Base-by-base conservation (phyloP, 352 stramenopile species). In the Pythium oligandrum region DNA sequence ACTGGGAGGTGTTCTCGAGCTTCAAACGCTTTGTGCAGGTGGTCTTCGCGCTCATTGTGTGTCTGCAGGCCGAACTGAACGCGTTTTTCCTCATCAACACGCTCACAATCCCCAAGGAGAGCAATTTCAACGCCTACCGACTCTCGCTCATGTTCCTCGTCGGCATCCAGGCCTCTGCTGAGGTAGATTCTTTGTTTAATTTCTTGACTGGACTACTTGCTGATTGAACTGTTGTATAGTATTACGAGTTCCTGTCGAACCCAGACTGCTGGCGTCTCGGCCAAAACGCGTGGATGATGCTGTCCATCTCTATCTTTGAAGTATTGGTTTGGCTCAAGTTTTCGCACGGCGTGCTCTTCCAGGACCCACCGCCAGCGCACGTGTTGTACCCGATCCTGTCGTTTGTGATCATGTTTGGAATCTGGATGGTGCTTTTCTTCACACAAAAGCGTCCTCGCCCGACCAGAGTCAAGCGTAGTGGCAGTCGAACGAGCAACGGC, bases 71-170 rank as follows among this genome's bases (percentile, higher is more conserved):
- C 2, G 91, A 98, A 66, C 67, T 97, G 32, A 97, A 98, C 67
- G 91, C 90, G 9, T 98, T 98, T 68, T 96, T 98, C 63, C 64
- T 98, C 54, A 71, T 96, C 34, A 94, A 86, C 46, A 91, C 88
- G 17, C 66, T 96, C 34, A 81, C 74, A 34, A 87, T 96, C 44
- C 85, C 85, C 6, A 93, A 95, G 56, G 83, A 93, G 53, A 91
- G 81, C 64, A 82, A 80, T 42, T 90, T 92, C 56, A 93, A 95
- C 74, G 75, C 78, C 35, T 90, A 88, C 53, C 72, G 85, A 31
- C 69, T 95, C 44, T 38, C 77, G 39, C 69, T 91, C 47, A 69
- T 95, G 56, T 91, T 91, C 56, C 63, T 95, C 45, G 72, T 91
- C 44, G 83, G 80, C 47, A 89, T 95, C 50, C 85, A 78, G 10